These are phyloP conservation scores for Pichia terricola DNA, from an alignment of 1,139 yeast genomes.

Conservation along the genomic window DNA sequence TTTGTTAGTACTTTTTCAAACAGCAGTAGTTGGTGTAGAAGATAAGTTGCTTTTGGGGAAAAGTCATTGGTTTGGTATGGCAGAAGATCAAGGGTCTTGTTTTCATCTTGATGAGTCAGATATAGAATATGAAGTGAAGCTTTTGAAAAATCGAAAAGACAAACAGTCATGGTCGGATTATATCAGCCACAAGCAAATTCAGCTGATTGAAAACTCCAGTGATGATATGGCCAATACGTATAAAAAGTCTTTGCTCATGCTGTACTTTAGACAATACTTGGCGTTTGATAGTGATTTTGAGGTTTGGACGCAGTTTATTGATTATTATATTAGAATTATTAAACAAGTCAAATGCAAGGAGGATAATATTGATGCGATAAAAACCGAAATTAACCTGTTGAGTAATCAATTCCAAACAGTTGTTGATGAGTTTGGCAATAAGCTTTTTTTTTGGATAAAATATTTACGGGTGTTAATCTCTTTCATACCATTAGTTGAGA, in stretches of 20 bases:
- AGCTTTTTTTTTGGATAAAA: too few relatives aligned
- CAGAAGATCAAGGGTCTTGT: too few relatives aligned
- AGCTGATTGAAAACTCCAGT: not conserved
- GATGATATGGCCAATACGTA: not conserved
- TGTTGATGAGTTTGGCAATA: too few relatives aligned
- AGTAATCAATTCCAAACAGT: not conserved
- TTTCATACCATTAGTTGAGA: too few relatives aligned
- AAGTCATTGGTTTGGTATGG: too few relatives aligned
- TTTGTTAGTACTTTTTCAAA: too few relatives aligned
- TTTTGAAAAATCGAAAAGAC: conserved; percentile 21
- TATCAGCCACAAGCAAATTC: not conserved
- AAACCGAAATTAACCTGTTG: not conserved
- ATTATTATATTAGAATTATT: conserved; percentile 3
- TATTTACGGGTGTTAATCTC: too few relatives aligned
- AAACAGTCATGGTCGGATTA: not conserved
- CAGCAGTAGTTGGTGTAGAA: too few relatives aligned
- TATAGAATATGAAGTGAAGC: too few relatives aligned
- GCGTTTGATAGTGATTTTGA: not conserved
- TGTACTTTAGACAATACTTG: conserved; percentile 1
- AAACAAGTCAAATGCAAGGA: not conserved
- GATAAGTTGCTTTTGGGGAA: too few relatives aligned
- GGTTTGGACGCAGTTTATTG: conserved; percentile 1
- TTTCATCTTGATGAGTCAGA: too few relatives aligned
- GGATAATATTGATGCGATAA: not conserved
- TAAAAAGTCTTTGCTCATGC: not conserved